phyloP scores from a whole-genome alignment of 352 stramenopile species.

The Achlya hypogyna region DNA sequence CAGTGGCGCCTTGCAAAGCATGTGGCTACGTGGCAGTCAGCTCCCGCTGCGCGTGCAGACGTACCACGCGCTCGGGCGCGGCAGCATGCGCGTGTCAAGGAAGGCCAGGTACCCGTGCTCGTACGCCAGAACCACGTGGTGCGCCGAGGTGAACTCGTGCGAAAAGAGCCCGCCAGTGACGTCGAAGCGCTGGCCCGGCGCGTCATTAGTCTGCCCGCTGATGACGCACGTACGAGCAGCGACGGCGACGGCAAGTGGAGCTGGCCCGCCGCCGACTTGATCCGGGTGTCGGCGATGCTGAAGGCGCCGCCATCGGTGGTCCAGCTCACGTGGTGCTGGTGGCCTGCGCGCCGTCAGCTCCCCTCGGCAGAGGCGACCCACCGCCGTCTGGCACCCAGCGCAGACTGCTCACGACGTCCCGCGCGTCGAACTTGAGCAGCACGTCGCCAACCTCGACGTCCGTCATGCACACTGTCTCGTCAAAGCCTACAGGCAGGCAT shows the following conservation, averaged over 20 bases:
- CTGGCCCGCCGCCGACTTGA: conserved; percentile 23
- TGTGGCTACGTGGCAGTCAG: conserved; percentile 33
- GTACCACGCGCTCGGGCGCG: conserved; percentile 37
- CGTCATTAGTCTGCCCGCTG: neutral
- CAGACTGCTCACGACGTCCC: conserved; percentile 74
- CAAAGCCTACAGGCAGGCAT: conserved; percentile 55
- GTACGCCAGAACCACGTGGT: conserved; percentile 56
- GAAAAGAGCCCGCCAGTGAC: conserved; percentile 51
- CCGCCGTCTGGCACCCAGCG: conserved; percentile 40
- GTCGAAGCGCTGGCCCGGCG: conserved; percentile 27
- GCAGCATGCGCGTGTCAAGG: conserved; percentile 50
- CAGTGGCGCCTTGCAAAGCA: conserved; percentile 39
- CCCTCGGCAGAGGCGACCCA: neutral
- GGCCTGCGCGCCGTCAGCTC: neutral
- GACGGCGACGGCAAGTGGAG: conserved; percentile 21
- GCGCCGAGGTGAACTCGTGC: conserved; percentile 52
- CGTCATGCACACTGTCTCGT: conserved; percentile 66
- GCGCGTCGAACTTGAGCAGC: conserved; percentile 50
- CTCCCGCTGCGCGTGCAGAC: neutral
- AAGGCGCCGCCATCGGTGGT: conserved; percentile 74
- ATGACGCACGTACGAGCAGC: conserved; percentile 13
- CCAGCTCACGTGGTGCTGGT: conserved; percentile 48
- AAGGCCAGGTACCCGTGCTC: conserved; percentile 49
- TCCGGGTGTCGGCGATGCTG: conserved; percentile 47
- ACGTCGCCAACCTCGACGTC: conserved; percentile 42